Evolutionary conservation across 2,329 filamentous ascomycete genomes (phyloP).

Genomic region (Alternaria brassicae): DNA sequence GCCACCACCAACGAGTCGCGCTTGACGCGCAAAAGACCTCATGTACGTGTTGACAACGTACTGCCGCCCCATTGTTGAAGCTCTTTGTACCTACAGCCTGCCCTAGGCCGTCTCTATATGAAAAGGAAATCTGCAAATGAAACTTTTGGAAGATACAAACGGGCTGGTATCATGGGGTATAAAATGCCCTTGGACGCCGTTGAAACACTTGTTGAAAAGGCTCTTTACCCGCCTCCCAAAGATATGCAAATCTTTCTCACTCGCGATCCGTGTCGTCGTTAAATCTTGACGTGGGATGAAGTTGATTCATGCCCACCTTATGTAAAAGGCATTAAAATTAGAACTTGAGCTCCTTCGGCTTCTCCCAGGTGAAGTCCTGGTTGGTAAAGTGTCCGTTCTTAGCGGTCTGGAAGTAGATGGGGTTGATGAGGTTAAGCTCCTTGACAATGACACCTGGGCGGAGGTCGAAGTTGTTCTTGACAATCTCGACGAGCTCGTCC

Average conservation of each 20-base stretch:
- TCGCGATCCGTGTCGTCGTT: constrained; percentile 29
- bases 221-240: constrained; percentile 42
- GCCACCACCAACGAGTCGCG: too few relatives aligned
- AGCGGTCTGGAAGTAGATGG: constrained; percentile 97
- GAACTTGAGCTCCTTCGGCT: constrained; percentile 93
- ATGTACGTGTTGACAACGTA: constrained; percentile 41
- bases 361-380: constrained; percentile 97
- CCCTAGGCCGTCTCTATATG: constrained; percentile 26
- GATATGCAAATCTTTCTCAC: constrained; percentile 47
- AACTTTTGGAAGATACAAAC: constrained; percentile 39
- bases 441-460: constrained; percentile 98
- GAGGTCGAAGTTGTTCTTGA: constrained; percentile 95
- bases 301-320: constrained; percentile 51
- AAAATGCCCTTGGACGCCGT: constrained; percentile 45
- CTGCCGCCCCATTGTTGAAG: constrained; percentile 37
- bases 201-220: constrained; percentile 52
- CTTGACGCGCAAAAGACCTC: constrained; percentile 16
- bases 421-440: constrained; percentile 92
- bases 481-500: constrained; percentile 93
- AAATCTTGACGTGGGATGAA: constrained; percentile 43
- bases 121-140: constrained; percentile 33
- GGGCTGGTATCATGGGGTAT: constrained; percentile 45
- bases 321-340: constrained; percentile 60
- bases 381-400: constrained; percentile 99
- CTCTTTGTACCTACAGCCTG: constrained; percentile 24